Evolutionary conservation across 352 stramenopile genomes (phyloP), one percentile per base, ranked within the genome.

Genomic region (Thraustotheca clavata): DNA sequence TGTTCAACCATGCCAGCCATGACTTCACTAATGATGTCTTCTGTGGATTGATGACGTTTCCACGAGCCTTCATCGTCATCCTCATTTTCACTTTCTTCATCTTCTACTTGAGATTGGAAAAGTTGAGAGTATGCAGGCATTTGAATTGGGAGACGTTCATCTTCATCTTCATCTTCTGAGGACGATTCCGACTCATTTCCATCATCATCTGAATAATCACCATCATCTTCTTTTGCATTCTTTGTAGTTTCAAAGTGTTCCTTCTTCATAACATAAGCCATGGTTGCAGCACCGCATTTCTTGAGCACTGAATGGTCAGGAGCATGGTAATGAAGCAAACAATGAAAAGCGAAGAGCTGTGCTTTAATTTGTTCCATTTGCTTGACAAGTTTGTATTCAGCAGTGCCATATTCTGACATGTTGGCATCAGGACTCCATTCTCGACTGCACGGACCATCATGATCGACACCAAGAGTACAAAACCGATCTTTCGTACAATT

Each of bases 281-380:
- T 89, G 4, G 86, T 87, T 52, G 76, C 86, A 22, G 84, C 82
- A 36, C 86, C 86, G 49, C 86, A 95, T 65, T 94, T 85, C 61
- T 94, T 94, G 12, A 95, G 63, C 29, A 94, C 86, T 66, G 90
- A 77, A 61, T 82, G 86, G 61, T 91, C 85, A 0, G 86, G 86
- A 4, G 81, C 83, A 49, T 95, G 84, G 66, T 94, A 91, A 71
- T 95, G 92, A 48, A 94, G 39, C 31, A 95, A 69, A 55, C 83
- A 93, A 70, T 93, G 84, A 49, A 95, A 94, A 0, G 86, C 86
- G 33, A 91, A 95, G 3, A 95, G 67, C 60, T 95, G 86, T 24
- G 84, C 84, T 59, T 92, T 92, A 26, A 95, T 76, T 63, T 95
- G 86, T 59, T 94, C 84, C 27, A 87, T 73, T 82, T 93, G 91